Percentiles rank a stretch among this genome's conserved stretches.
phyloP scores from a whole-genome alignment of 2,329 filamentous ascomycete genomes.

The Aspergillus pseudotamarii region DNA sequence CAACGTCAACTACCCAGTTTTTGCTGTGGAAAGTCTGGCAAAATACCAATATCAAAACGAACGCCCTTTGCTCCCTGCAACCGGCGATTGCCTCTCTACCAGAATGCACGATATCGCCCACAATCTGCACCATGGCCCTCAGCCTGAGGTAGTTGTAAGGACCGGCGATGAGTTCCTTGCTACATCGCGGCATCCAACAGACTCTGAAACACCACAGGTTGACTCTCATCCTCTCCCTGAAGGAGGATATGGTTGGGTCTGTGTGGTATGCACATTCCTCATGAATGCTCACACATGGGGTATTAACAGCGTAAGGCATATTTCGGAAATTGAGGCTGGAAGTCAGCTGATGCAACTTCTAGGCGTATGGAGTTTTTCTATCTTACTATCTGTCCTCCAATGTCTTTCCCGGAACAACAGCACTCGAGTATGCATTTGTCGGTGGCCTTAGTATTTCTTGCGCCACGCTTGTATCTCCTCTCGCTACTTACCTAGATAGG shows the following conservation, averaged over 20 bases:
- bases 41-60: too few relatives aligned
- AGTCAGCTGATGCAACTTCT: not conserved
- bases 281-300: slow-evolving; percentile 6
- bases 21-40: too few relatives aligned
- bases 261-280: not conserved
- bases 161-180: too few relatives aligned
- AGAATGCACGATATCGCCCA: too few relatives aligned
- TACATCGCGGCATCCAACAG: too few relatives aligned
- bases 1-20: too few relatives aligned
- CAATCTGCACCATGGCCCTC: too few relatives aligned
- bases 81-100: too few relatives aligned
- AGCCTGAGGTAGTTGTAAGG: too few relatives aligned
- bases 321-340: too few relatives aligned
- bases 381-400: not conserved
- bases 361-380: slow-evolving; percentile 2
- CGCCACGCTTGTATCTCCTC: not conserved
- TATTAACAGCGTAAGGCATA: not conserved
- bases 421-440: not conserved
- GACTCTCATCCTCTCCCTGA: not conserved
- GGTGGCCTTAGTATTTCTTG: not conserved
- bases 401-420: not conserved
- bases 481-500: not conserved
- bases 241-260: slow-evolving; percentile 7
- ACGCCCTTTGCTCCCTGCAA: fast-evolving
- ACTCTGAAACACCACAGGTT: too few relatives aligned